Percentiles rank a stretch among this genome's conserved stretches.
Conservation (phyloP, 2,329 filamentous ascomycete species). For the Botrytis porri region DNA sequence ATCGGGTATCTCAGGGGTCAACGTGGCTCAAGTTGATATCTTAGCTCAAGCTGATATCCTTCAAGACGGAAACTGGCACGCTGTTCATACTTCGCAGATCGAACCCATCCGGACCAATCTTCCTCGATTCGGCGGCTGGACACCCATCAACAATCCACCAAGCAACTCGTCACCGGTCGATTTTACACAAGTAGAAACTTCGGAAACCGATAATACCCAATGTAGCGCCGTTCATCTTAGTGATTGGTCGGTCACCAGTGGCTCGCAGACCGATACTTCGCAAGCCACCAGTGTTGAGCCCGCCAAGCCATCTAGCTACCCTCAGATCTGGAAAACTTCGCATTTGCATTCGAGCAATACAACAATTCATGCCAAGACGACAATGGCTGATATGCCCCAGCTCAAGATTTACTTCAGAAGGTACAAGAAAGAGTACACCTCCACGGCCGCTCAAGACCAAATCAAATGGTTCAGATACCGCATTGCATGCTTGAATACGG, state of each 20-base stretch:
- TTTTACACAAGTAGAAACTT: not conserved
- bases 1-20: not conserved
- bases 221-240: not conserved
- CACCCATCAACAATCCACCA: not conserved
- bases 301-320: not conserved
- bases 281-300: not conserved
- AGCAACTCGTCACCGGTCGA: not conserved
- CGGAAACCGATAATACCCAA: not conserved
- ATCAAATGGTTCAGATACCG: not conserved
- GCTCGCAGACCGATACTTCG: not conserved
- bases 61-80: not conserved
- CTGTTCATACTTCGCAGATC: not conserved
- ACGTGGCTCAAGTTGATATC: not conserved
- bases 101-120: not conserved
- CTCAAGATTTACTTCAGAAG: not conserved
- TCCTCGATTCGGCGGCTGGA: not conserved
- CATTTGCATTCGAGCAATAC: not conserved
- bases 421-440: constrained; percentile 10
- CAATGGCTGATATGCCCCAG: too few relatives aligned
- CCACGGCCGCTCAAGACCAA: not conserved
- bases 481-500: not conserved
- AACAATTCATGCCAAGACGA: not conserved
- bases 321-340: not conserved
- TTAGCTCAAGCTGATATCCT: not conserved
- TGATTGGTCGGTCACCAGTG: not conserved